Percentiles rank a stretch among this genome's conserved stretches.
Evolutionary conservation across 306 rosid genomes (phyloP).

Genomic region (Echinosophora koreensis): DNA sequence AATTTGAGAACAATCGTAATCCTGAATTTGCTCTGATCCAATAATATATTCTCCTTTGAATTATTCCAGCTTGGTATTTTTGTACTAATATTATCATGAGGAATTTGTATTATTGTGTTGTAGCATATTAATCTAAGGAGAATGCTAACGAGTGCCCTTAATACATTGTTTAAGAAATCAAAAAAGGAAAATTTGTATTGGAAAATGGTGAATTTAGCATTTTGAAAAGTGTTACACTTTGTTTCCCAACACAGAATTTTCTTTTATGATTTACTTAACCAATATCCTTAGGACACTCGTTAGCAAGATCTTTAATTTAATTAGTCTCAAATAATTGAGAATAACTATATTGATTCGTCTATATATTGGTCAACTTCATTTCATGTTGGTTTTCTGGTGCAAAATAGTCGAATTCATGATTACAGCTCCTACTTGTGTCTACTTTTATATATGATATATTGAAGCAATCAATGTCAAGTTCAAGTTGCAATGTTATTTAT

Average conservation of each 20-base stretch:
- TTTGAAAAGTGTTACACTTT: too few relatives aligned
- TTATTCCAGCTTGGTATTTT: slow-evolving; percentile 23
- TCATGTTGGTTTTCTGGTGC: not conserved
- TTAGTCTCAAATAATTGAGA: not conserved
- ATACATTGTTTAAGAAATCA: too few relatives aligned
- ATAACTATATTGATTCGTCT: not conserved
- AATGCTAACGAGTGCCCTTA: too few relatives aligned
- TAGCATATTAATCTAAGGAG: slow-evolving; percentile 1
- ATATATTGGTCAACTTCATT: slow-evolving; percentile 25
- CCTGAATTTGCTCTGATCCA: slow-evolving; percentile 24
- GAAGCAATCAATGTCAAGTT: slow-evolving; percentile 25
- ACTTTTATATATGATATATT: not conserved
- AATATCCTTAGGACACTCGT: too few relatives aligned
- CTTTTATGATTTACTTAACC: too few relatives aligned
- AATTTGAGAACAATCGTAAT: slow-evolving; percentile 18
- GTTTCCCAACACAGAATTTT: too few relatives aligned
- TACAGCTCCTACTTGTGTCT: slow-evolving; percentile 8
- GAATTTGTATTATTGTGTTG: slow-evolving; percentile 8
- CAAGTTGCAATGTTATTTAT: slow-evolving; percentile 14
- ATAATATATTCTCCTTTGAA: slow-evolving; percentile 18
- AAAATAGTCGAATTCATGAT: slow-evolving; percentile 25
- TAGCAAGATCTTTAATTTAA: too few relatives aligned
- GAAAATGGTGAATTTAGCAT: too few relatives aligned
- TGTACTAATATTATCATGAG: not conserved
- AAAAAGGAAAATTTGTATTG: too few relatives aligned